Evolutionary conservation across 257 asterid genomes (phyloP).

Genomic region (Solanum tacnaense): DNA sequence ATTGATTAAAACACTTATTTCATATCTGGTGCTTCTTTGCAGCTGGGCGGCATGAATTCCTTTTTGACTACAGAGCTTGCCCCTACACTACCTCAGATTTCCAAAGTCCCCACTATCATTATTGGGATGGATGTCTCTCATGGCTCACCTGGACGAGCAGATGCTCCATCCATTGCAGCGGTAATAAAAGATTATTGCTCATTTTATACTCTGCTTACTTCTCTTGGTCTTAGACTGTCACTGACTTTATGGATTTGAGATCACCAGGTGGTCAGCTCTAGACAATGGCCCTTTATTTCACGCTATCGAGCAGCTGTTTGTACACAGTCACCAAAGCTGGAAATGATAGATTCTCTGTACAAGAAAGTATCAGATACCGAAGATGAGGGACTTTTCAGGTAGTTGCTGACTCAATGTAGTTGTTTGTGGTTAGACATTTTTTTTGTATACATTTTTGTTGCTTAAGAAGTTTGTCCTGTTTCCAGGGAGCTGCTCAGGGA

Average conservation of each 20-base stretch:
- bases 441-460: not conserved
- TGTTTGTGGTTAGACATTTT: not conserved
- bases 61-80: constrained; percentile 27
- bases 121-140: constrained; percentile 89
- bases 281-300: constrained; percentile 61
- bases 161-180: constrained; percentile 69
- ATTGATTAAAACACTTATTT: not conserved
- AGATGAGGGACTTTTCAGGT: constrained; percentile 64
- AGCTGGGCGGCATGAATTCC: constrained; percentile 77
- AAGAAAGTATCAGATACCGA: constrained; percentile 23
- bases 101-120: constrained; percentile 44
- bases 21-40: not conserved
- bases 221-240: not conserved
- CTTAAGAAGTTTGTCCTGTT: not conserved
- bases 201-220: not conserved
- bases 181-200: constrained; percentile 9
- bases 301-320: constrained; percentile 61
- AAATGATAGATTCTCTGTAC: constrained; percentile 48
- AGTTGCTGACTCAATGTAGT: not conserved
- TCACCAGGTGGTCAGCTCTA: constrained; percentile 58
- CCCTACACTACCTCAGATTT: constrained; percentile 26
- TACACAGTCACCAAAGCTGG: constrained; percentile 54
- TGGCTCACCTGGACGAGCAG: constrained; percentile 70
- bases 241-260: not conserved
- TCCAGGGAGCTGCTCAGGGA: constrained; percentile 53